Percentiles rank a stretch among this genome's conserved stretches.
Conservation (phyloP, 441 rosid species). For the Pelargonium myrrhifolium region DNA sequence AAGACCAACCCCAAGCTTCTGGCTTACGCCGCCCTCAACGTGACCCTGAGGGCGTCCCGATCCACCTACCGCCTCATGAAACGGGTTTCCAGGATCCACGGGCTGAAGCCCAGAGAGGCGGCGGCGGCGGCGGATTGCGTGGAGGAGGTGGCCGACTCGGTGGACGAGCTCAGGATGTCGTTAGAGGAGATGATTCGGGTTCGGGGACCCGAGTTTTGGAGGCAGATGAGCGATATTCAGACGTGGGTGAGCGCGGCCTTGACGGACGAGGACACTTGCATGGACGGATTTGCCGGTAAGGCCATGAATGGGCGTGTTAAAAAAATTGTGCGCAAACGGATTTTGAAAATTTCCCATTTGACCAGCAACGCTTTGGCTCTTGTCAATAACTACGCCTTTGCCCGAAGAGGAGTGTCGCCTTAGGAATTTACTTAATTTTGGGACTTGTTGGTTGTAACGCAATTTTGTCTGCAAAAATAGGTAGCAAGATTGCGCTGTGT, state of each 20-base stretch:
- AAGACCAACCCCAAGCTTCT: neutral
- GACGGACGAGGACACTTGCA: neutral
- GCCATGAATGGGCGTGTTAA: constrained; percentile 1
- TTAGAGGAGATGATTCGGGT: neutral
- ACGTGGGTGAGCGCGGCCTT: constrained; percentile 1
- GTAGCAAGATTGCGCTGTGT: too few relatives aligned
- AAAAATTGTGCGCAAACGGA: neutral
- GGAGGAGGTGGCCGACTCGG: neutral
- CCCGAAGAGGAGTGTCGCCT: neutral
- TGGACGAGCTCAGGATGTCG: neutral
- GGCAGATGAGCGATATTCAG: neutral
- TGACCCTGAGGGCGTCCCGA: neutral
- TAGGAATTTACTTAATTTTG: neutral
- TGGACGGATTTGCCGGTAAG: neutral
- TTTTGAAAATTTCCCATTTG: neutral
- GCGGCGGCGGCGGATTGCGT: neutral
- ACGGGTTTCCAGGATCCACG: neutral
- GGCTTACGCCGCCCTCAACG: neutral
- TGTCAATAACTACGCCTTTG: neutral
- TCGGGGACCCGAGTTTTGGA: neutral
- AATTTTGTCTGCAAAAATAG: too few relatives aligned
- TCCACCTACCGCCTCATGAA: neutral
- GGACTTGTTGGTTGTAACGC: neutral
- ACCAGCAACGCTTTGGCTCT: constrained; percentile 1
- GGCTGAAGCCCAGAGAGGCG: neutral